phyloP scores from a whole-genome alignment of 2,329 filamentous ascomycete species.

The Decorospora gaudefroyi region DNA sequence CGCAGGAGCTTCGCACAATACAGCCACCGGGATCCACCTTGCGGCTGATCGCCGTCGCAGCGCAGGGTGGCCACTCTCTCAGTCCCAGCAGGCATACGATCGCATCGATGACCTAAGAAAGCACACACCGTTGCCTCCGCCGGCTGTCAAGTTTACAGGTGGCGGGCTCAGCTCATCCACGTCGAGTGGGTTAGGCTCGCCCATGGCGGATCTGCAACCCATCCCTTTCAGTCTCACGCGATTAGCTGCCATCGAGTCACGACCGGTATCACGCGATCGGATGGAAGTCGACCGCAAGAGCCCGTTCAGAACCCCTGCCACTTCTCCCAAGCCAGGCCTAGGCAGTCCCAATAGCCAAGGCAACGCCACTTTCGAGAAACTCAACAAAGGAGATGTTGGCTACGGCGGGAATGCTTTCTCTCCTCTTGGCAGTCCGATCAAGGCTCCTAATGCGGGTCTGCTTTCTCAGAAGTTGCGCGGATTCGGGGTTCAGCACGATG shows the following conservation, averaged over 20 bases:
- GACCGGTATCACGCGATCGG: conserved; percentile 38
- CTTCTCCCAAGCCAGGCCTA: conserved; percentile 26
- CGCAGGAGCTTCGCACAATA: conserved; percentile 29
- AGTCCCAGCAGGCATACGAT: conserved; percentile 37
- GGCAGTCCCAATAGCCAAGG: conserved; percentile 18
- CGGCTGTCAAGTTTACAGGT: conserved; percentile 40
- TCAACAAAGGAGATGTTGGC: conserved; percentile 65
- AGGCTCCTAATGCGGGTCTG: conserved; percentile 69
- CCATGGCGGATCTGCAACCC: conserved; percentile 52
- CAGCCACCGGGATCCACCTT: conserved; percentile 26
- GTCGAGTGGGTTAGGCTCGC: conserved; percentile 28
- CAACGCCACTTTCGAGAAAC: conserved; percentile 64
- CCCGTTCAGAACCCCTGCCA: conserved; percentile 31
- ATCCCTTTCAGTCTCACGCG: conserved; percentile 57
- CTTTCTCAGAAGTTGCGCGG: conserved; percentile 70
- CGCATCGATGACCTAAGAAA: conserved; percentile 30
- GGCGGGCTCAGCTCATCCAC: conserved; percentile 30
- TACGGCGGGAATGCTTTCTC: conserved; percentile 47
- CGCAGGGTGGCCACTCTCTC: conserved; percentile 35
- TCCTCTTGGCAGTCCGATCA: conserved; percentile 47
- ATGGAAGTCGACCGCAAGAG: conserved; percentile 39
- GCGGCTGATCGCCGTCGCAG: conserved; percentile 41
- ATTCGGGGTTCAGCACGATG: conserved; percentile 56
- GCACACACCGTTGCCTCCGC: conserved; percentile 38
- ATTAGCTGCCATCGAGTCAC: conserved; percentile 35